These are phyloP conservation scores for Pestalotiopsis sp. DNA, from an alignment of 2,329 filamentous ascomycete species.

Conservation along the genomic window DNA sequence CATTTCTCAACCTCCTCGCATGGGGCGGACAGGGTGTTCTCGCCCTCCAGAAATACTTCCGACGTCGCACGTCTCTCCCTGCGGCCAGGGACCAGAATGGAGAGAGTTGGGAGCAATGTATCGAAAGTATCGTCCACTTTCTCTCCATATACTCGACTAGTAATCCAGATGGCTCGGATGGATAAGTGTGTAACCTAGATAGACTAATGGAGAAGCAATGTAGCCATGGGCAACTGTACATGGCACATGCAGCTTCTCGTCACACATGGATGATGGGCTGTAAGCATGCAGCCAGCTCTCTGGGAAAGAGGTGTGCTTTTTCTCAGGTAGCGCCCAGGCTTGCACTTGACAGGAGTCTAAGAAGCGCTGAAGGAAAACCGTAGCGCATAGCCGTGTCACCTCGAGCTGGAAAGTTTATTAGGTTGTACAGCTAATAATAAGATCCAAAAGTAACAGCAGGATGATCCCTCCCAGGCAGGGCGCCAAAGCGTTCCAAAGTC, in stretches of 20 bases:
- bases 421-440: neutral
- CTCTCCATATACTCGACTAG: neutral
- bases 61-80: constrained; percentile 2
- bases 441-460: neutral
- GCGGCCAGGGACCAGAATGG: neutral
- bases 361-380: constrained; percentile 1
- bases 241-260: neutral
- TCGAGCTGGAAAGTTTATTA: neutral
- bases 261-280: neutral
- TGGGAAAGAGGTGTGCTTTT: neutral
- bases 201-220: neutral
- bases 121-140: neutral
- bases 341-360: neutral
- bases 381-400: neutral
- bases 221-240: neutral
- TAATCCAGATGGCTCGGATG: neutral
- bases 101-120: neutral
- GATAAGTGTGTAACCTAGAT: neutral
- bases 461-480: neutral
- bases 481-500: neutral
- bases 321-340: neutral
- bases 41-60: constrained; percentile 2
- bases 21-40: neutral
- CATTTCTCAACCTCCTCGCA: neutral
- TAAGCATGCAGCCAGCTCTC: neutral